A percentile compares a stretch with the other conserved stretches of the same genome.
phyloP scores from a whole-genome alignment of 352 stramenopile species.

The Bremia lactucae region DNA sequence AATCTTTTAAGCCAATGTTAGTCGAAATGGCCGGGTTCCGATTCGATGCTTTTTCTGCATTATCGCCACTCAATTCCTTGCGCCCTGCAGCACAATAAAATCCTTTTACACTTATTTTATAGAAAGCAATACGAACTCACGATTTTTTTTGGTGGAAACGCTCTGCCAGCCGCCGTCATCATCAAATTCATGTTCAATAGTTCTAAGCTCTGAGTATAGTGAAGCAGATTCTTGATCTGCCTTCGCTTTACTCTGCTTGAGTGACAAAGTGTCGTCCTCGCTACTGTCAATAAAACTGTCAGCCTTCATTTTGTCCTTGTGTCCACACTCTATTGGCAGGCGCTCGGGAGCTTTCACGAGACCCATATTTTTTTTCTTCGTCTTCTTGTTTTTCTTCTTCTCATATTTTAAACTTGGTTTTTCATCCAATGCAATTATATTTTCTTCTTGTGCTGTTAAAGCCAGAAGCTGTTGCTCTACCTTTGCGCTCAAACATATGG shows the following conservation, averaged over 20 bases:
- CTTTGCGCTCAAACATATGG: slow-evolving; percentile 12
- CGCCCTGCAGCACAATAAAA: slow-evolving; percentile 10
- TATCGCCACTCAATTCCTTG: slow-evolving; percentile 11
- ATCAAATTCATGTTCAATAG: neutral
- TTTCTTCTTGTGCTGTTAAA: slow-evolving; percentile 10
- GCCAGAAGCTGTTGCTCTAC: slow-evolving; percentile 21
- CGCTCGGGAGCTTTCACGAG: neutral
- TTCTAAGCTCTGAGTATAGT: neutral
- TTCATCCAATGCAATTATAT: neutral
- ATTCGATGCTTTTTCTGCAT: neutral
- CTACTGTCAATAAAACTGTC: neutral
- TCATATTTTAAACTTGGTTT: slow-evolving; percentile 12
- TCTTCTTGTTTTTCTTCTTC: slow-evolving; percentile 37
- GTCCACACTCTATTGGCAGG: neutral
- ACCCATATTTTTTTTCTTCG: slow-evolving; percentile 22
- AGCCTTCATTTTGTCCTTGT: neutral
- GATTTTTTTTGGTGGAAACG: slow-evolving; percentile 21
- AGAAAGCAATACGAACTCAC: slow-evolving; percentile 10
- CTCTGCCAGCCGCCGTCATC: slow-evolving; percentile 12
- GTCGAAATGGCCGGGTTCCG: too few relatives aligned
- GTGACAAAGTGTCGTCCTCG: neutral
- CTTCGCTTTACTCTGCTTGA: neutral
- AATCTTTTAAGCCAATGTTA: slow-evolving; percentile 10
- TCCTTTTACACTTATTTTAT: neutral
- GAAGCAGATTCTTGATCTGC: neutral